phyloP scores from a whole-genome alignment of 2,329 filamentous ascomycete species.

The Apiospora koreana region DNA sequence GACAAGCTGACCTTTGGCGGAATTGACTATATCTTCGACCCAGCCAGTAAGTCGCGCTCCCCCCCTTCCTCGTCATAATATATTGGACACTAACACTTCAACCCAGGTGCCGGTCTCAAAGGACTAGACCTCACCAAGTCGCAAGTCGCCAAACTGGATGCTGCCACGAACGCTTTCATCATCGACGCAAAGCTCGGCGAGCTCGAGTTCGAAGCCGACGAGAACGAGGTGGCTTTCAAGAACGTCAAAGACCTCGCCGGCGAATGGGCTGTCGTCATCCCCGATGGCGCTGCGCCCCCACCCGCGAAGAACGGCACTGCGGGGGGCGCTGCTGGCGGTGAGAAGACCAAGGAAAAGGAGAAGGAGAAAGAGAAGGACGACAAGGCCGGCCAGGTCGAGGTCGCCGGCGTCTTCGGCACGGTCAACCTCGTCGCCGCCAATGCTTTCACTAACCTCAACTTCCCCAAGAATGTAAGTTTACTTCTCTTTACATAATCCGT shows the following conservation, averaged over 20 bases:
- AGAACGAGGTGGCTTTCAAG: conserved; percentile 34
- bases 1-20: conserved; percentile 37
- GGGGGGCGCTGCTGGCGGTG: not conserved
- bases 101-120: conserved; percentile 20
- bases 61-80: not conserved
- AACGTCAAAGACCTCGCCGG: conserved; percentile 23
- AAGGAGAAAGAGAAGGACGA: conserved; percentile 3
- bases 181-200: conserved; percentile 37
- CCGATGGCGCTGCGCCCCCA: not conserved
- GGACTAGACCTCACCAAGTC: conserved; percentile 37
- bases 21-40: conserved; percentile 41
- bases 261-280: conserved; percentile 20
- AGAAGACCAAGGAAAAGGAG: not conserved
- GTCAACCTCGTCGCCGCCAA: conserved; percentile 14
- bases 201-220: conserved; percentile 43
- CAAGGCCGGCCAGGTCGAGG: conserved; percentile 13
- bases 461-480: conserved; percentile 15
- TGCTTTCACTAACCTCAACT: conserved; percentile 14
- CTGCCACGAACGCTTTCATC: conserved; percentile 37
- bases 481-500: not conserved
- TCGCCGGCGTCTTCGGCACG: conserved; percentile 14
- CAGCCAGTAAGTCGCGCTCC: conserved; percentile 27
- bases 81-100: not conserved
- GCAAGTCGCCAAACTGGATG: conserved; percentile 36
- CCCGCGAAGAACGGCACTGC: not conserved